Evolutionary conservation across 1,284 basidiomycete genomes (phyloP), one percentile per base, ranked within the genome.

Genomic region (Tilletiopsis washingtonensis): DNA sequence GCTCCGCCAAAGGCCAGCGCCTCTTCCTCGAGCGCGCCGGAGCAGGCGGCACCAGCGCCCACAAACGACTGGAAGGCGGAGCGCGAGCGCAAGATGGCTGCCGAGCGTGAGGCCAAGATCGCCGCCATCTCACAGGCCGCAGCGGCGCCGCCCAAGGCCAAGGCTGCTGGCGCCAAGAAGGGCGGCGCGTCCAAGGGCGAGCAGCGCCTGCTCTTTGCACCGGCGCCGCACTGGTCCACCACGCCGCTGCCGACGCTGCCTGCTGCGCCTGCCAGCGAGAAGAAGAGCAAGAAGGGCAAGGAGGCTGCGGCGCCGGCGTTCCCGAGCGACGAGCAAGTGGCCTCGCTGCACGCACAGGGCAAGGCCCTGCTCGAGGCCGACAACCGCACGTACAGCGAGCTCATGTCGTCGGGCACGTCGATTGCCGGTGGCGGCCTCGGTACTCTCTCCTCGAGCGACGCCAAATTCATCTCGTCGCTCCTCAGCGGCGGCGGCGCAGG

Each of bases 391-490:
- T 72, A 71, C 52, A 52, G 55, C 29, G 49, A 59, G 5, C 50
- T 71, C 23, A 62, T 59, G 26, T 61, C 58, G 48, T 59, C 59
- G 47, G 68, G 67, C 40, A n/a, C n/a, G n/a, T 55, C 53, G 41
- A 56, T 46, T 26, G 60, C 53, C 15, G 64, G 52, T 38, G 53
- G 51, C 26, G 59, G 59, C 41, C 53, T 70, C 34, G 69, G 69
- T 23, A 59, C 64, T 3, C 50, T 71, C 19, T 60, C 59, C 32
- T 50, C 64, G 7, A 65, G 64, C 2, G 70, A 73, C 37, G 64
- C 68, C 7, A 62, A 62, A n/a, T 73, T 73, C 53, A 68, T 71
- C 5, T 57, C 62, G 27, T 64, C 67, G 14, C 58, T 73, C 12
- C 56, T 73, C 3, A 41, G 32, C 23, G 40, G 38, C 19, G 49